Percentiles rank a stretch among this genome's conserved stretches.
Evolutionary conservation across 768 basidiomycete species (phyloP).

Genomic region (Russula sp.): DNA sequence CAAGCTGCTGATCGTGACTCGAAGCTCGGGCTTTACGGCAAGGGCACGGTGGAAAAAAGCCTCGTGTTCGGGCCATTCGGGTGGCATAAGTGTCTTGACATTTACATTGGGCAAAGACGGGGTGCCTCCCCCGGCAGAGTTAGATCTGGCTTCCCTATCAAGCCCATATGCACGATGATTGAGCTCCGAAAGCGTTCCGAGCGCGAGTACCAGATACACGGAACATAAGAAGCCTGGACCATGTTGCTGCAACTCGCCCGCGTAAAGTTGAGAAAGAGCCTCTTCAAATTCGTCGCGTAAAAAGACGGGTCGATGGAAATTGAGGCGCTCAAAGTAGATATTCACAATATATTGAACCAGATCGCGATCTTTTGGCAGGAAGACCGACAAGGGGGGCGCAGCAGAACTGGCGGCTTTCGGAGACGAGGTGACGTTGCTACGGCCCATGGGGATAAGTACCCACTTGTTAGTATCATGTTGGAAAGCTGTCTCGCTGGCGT

Average conservation of each 20-base stretch:
- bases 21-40: slow-evolving; percentile 74
- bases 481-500: slow-evolving; percentile 50
- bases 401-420: slow-evolving; percentile 32
- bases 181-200: slow-evolving; percentile 79
- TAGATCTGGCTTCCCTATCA: slow-evolving; percentile 45
- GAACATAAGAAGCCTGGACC: slow-evolving; percentile 81
- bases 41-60: slow-evolving; percentile 83
- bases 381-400: slow-evolving; percentile 49
- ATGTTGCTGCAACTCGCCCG: slow-evolving; percentile 48
- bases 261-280: slow-evolving; percentile 64
- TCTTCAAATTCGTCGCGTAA: slow-evolving; percentile 64
- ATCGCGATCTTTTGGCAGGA: slow-evolving; percentile 74
- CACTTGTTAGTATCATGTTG: slow-evolving; percentile 64
- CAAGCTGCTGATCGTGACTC: slow-evolving; percentile 76
- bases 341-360: slow-evolving; percentile 62
- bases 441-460: slow-evolving; percentile 53
- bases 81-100: slow-evolving; percentile 60
- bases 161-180: slow-evolving; percentile 62
- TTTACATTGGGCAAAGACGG: slow-evolving; percentile 36
- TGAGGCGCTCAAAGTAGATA: slow-evolving; percentile 74
- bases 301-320: slow-evolving; percentile 77
- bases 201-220: slow-evolving; percentile 71
- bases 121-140: slow-evolving; percentile 37
- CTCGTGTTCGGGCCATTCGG: slow-evolving; percentile 74
- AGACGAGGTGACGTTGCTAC: slow-evolving; percentile 41